These are phyloP conservation scores for Ceratopteris richardii DNA, from an alignment of 75 land plant genomes.

Conservation along the genomic window DNA sequence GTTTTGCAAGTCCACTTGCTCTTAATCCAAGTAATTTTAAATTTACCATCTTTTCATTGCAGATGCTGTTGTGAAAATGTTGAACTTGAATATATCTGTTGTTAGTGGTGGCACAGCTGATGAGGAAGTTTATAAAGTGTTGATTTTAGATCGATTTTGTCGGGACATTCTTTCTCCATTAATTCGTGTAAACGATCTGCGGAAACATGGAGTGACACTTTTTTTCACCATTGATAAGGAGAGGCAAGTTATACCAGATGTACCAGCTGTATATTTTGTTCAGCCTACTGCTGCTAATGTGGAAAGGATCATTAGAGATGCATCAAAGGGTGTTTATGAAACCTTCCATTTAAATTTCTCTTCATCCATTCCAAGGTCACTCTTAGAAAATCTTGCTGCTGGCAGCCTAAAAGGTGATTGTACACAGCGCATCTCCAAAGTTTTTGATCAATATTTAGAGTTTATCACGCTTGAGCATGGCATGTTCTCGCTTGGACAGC, in stretches of 20 bases:
- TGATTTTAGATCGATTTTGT: constrained; percentile 74
- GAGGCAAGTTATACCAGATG: constrained; percentile 76
- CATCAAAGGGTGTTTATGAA: constrained; percentile 57
- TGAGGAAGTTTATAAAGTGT: constrained; percentile 77
- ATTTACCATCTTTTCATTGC: constrained; percentile 4
- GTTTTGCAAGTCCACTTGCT: no score
- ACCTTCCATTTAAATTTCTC: constrained; percentile 79
- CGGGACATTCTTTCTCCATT: constrained; percentile 78
- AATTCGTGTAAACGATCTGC: constrained; percentile 80
- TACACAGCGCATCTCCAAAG: constrained; percentile 54
- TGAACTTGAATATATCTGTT: constrained; percentile 68
- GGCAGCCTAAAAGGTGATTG: constrained; percentile 52
- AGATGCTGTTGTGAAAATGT: constrained; percentile 79
- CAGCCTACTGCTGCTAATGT: constrained; percentile 52
- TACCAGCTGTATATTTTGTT: constrained; percentile 92
- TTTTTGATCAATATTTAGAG: constrained; percentile 90
- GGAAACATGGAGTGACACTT: constrained; percentile 88
- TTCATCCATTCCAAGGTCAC: constrained; percentile 75
- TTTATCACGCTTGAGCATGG: constrained; percentile 77
- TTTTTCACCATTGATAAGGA: constrained; percentile 77
- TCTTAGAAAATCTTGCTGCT: constrained; percentile 78
- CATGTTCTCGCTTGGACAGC: constrained; percentile 82
- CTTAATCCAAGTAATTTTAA: no score
- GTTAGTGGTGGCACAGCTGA: constrained; percentile 28
- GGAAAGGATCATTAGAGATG: constrained; percentile 54